Evolutionary conservation across 805 yeast genomes (phyloP).

Genomic region (Monosporozyma aerobia): DNA sequence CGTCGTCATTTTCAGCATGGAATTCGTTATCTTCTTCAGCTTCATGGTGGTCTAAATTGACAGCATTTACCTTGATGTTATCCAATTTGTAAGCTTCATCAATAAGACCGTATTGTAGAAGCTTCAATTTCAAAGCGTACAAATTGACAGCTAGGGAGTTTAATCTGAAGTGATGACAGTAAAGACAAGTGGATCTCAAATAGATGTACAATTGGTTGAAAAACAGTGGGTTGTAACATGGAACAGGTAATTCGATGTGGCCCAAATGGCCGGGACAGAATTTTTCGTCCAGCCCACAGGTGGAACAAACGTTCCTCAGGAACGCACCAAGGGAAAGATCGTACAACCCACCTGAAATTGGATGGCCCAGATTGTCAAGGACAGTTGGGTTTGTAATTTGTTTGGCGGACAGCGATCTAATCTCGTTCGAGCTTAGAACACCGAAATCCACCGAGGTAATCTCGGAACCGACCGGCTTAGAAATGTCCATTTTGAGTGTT

Average conservation of each 20-base stretch:
- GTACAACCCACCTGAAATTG: constrained; percentile 85
- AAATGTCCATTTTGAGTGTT: constrained; percentile 66
- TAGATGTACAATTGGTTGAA: constrained; percentile 84
- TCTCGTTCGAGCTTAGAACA: constrained; percentile 70
- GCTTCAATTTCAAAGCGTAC: constrained; percentile 64
- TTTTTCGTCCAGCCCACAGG: constrained; percentile 92
- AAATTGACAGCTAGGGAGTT: constrained; percentile 61
- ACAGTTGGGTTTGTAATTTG: constrained; percentile 93
- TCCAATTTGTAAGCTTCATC: constrained; percentile 71
- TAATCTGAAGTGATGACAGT: constrained; percentile 80
- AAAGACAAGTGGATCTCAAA: constrained; percentile 77
- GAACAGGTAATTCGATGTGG: constrained; percentile 91
- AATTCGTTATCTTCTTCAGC: constrained; percentile 29
- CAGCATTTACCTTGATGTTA: constrained; percentile 35
- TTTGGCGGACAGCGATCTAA: constrained; percentile 80
- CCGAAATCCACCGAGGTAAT: constrained; percentile 89
- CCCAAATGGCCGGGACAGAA: constrained; percentile 98
- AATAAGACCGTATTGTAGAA: constrained; percentile 82
- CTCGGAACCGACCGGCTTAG: constrained; percentile 93
- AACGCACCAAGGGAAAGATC: constrained; percentile 96
- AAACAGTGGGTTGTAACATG: constrained; percentile 90
- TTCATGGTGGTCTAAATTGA: constrained; percentile 29
- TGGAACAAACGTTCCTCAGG: constrained; percentile 76
- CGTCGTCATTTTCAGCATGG: constrained; percentile 1
- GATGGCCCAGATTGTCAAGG: constrained; percentile 94